Conservation (phyloP, 352 stramenopile genomes). For the Globisporangium mamillatum region DNA sequence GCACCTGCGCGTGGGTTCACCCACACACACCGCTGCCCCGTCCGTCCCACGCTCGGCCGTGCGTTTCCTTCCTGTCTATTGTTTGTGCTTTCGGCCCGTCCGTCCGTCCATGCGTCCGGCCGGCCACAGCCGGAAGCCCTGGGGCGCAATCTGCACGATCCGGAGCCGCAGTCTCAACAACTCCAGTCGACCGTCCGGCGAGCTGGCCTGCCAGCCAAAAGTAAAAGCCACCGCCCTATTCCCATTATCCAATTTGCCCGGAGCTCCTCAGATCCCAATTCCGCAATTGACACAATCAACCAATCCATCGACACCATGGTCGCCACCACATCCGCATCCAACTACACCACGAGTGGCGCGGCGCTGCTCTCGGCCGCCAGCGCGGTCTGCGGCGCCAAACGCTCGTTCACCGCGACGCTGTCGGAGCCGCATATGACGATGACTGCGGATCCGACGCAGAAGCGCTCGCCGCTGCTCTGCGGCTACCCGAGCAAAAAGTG, state of each 20-base stretch:
- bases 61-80: constrained; percentile 9
- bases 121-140: neutral
- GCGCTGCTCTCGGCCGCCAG: constrained; percentile 12
- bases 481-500: constrained; percentile 85
- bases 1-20: constrained; percentile 8
- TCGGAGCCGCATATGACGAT: neutral
- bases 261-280: neutral
- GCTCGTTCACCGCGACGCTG: constrained; percentile 15
- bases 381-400: constrained; percentile 16
- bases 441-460: constrained; percentile 24
- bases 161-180: neutral
- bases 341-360: neutral
- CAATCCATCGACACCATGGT: neutral
- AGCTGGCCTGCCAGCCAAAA: neutral
- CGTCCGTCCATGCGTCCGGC: neutral
- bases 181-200: neutral
- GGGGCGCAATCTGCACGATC: neutral
- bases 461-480: constrained; percentile 55
- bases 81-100: neutral
- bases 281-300: neutral
- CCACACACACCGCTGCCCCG: neutral
- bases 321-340: neutral
- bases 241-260: constrained; percentile 9
- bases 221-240: neutral
- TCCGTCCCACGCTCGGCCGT: neutral